A percentile compares a stretch with the other conserved stretches of the same genome.
Evolutionary conservation across 2,329 filamentous ascomycete species (phyloP).

Genomic region (Talaromyces sp.): DNA sequence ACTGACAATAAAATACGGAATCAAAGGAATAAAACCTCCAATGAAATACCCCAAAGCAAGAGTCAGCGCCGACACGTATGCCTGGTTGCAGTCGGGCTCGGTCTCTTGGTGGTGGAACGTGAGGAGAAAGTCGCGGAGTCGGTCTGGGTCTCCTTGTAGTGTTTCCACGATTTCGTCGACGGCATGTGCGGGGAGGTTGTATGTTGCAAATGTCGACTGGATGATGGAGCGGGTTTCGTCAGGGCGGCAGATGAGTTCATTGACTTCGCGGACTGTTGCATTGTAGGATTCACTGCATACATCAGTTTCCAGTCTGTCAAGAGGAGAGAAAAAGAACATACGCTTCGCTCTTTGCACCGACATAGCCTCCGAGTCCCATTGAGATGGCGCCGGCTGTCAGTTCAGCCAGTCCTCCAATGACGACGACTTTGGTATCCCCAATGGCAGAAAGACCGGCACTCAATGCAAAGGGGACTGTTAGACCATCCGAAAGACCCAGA

Average conservation of each 20-base stretch:
- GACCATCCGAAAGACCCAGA: constrained; percentile 66
- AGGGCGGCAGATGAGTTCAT: constrained; percentile 32
- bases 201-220: constrained; percentile 35
- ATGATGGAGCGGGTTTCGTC: constrained; percentile 35
- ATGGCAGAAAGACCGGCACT: constrained; percentile 59
- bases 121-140: constrained; percentile 43
- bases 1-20: constrained; percentile 42
- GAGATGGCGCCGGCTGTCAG: constrained; percentile 65
- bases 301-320: not conserved
- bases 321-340: constrained; percentile 24
- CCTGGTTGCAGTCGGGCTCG: constrained; percentile 42
- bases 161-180: constrained; percentile 31
- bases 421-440: constrained; percentile 54
- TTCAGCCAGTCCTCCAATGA: constrained; percentile 65
- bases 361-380: constrained; percentile 66
- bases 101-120: constrained; percentile 44
- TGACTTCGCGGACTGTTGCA: constrained; percentile 40
- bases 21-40: constrained; percentile 37
- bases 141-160: constrained; percentile 32
- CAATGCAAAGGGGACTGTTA: constrained; percentile 69
- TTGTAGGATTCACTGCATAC: constrained; percentile 39
- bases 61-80: constrained; percentile 41
- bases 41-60: constrained; percentile 29
- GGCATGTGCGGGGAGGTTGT: constrained; percentile 32
- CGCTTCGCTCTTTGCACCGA: constrained; percentile 50